Base-by-base conservation (phyloP, 176 grass and related monocot genomes). In the Hordeum vulgare region DNA sequence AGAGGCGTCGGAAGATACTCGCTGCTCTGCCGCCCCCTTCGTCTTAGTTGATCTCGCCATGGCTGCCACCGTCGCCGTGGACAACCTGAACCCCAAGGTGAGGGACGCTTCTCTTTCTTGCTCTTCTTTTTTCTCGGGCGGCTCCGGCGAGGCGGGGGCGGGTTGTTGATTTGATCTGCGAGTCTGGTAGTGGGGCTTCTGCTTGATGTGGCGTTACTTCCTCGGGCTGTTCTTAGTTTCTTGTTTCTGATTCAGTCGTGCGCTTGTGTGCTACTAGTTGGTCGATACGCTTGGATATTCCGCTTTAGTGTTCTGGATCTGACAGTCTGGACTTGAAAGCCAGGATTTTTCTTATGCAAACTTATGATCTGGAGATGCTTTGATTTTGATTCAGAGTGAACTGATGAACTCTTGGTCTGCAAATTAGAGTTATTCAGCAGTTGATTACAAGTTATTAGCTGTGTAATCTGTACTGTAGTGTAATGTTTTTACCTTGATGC, bases 31-130 rank as follows among this genome's bases (percentile, higher is more conserved):
- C 44, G 58, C 15, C 18, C 21, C 12, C 69, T 36, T 23, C 31
- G 2, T 14, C 7, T 54, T 70, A 64, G 25, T 78, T 76, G 74
- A 36, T 53, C 25, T 61, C 37, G 82, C 62, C 77, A 89, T 89
- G 87, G 82, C 87, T 23, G 37, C 87, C 53, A 53, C 18, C 77
- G 31, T 85, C 77, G 71, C 87, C 77, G 87, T 89, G 70, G 87
- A 89, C 37, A 85, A 85, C 82, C 63, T 89, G 23, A 89, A 89
- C 82, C 87, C 87, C 51, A 89, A 89, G 87, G 87, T 89, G 51
- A 81, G 82, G 21, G 21, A 1, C 45, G 3, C 67, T 11, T 12
- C 40, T 62, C 40, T 69, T 81, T 68, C 31, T 67, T 80, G 34
- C 25, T 21, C 53, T 23, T 29, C 13, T 61, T 4, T 18, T 29